These are phyloP conservation scores for Aureobasidium zeae DNA, from an alignment of 2,329 filamentous ascomycete genomes.

Conservation along the genomic window DNA sequence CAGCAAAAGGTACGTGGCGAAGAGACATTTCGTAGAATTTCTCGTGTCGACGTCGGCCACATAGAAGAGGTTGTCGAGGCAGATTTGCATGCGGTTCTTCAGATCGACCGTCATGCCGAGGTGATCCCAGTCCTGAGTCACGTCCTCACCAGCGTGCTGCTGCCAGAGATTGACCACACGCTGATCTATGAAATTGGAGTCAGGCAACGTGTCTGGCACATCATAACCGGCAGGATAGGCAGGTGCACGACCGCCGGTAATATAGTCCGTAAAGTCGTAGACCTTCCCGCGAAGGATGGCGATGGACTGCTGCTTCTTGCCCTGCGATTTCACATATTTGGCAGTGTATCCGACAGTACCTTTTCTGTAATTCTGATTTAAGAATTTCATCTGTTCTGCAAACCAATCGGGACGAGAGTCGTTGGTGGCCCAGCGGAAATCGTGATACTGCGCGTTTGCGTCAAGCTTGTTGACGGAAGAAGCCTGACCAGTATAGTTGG, in stretches of 20 bases:
- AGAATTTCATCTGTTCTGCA: constrained; percentile 70
- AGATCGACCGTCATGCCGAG: constrained; percentile 50
- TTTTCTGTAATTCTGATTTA: constrained; percentile 73
- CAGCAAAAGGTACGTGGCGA: constrained; percentile 81
- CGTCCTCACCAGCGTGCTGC: constrained; percentile 63
- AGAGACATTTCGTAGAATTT: constrained; percentile 74
- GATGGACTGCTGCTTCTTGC: constrained; percentile 56
- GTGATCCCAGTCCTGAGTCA: constrained; percentile 73
- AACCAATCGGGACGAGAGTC: constrained; percentile 88
- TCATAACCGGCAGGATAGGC: constrained; percentile 47
- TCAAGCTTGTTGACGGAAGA: constrained; percentile 58
- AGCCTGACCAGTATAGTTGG: constrained; percentile 63
- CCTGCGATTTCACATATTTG: constrained; percentile 64
- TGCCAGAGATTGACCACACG: constrained; percentile 69
- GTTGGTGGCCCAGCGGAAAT: constrained; percentile 78
- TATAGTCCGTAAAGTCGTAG: constrained; percentile 83
- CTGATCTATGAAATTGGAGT: constrained; percentile 72
- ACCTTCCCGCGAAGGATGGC: constrained; percentile 70
- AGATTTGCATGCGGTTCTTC: constrained; percentile 64
- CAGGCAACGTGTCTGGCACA: constrained; percentile 31
- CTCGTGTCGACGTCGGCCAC: constrained; percentile 85
- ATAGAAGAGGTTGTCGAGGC: constrained; percentile 91
- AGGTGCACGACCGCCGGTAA: constrained; percentile 62
- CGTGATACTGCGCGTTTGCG: constrained; percentile 71
- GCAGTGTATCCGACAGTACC: constrained; percentile 78